Evolutionary conservation across 2,329 filamentous ascomycete species (phyloP).

Genomic region (Hypoxylon sp.): DNA sequence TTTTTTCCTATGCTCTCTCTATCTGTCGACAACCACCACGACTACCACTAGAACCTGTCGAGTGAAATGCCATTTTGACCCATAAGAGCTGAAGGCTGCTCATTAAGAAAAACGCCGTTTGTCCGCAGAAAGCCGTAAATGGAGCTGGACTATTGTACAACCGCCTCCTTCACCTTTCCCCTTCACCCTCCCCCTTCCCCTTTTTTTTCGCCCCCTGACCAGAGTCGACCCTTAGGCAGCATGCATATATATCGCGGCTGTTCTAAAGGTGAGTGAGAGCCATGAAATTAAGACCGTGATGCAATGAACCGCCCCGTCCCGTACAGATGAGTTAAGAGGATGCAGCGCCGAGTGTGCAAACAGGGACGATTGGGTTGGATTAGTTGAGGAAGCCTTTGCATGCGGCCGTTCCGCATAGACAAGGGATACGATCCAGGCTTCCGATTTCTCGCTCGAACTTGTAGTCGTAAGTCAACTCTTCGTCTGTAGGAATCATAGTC

Average conservation of each 20-base stretch:
- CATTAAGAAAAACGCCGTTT: conserved; percentile 24
- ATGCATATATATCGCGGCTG: conserved; percentile 40
- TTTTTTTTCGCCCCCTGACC: conserved; percentile 23
- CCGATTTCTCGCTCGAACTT: conserved; percentile 98
- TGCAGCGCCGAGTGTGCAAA: conserved; percentile 12
- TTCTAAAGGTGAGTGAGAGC: conserved; percentile 19
- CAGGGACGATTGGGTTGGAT: conserved; percentile 39
- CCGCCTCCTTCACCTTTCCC: too few relatives aligned
- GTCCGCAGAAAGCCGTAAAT: neutral
- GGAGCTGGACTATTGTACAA: conserved; percentile 28
- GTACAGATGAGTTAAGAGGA: conserved; percentile 17
- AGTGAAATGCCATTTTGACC: conserved; percentile 7
- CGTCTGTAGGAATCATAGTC: conserved; percentile 67
- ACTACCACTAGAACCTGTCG: neutral
- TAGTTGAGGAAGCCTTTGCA: conserved; percentile 99
- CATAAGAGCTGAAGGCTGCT: neutral
- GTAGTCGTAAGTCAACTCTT: conserved; percentile 99
- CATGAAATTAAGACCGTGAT: conserved; percentile 25
- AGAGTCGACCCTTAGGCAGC: conserved; percentile 18
- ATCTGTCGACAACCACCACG: conserved; percentile 9
- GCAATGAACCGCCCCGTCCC: conserved; percentile 25
- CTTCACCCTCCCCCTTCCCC: too few relatives aligned
- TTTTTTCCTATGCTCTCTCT: conserved; percentile 17
- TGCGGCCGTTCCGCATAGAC: conserved; percentile 91
- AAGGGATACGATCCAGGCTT: conserved; percentile 93